Evolutionary conservation across 805 yeast genomes (phyloP).

Genomic region (Lachancea mirantina): DNA sequence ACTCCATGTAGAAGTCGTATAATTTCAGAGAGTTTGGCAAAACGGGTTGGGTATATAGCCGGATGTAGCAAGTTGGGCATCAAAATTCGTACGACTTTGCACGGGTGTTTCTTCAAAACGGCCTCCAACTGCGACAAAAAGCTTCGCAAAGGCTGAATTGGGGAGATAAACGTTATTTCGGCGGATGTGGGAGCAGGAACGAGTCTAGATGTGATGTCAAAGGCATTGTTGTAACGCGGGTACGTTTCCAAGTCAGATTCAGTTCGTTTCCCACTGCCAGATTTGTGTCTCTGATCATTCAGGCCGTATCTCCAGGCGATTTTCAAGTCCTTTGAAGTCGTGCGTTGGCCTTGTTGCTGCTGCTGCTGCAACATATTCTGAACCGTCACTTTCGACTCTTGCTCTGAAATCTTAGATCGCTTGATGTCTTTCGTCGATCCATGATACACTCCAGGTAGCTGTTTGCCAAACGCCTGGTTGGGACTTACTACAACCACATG

Average conservation of each 20-base stretch:
- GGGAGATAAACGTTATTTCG: slow-evolving; percentile 54
- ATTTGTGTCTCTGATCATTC: slow-evolving; percentile 28
- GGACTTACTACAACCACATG: slow-evolving; percentile 61
- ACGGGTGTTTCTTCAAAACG: slow-evolving; percentile 36
- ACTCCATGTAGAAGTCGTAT: slow-evolving; percentile 58
- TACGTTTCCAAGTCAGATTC: slow-evolving; percentile 29
- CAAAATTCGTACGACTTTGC: slow-evolving; percentile 53
- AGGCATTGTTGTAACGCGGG: slow-evolving; percentile 55
- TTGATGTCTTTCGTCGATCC: slow-evolving; percentile 63
- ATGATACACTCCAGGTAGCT: slow-evolving; percentile 69
- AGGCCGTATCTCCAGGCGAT: slow-evolving; percentile 93
- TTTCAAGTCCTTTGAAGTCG: slow-evolving; percentile 46
- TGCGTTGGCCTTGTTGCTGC: slow-evolving; percentile 25
- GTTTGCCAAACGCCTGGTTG: slow-evolving; percentile 52
- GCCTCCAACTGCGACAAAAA: slow-evolving; percentile 38
- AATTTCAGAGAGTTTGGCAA: slow-evolving; percentile 40
- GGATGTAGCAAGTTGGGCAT: slow-evolving; percentile 81
- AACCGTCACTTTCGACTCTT: slow-evolving; percentile 60
- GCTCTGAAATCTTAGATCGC: slow-evolving; percentile 46
- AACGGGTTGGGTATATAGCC: slow-evolving; percentile 51
- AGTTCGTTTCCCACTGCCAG: slow-evolving; percentile 13
- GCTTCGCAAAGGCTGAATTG: slow-evolving; percentile 24
- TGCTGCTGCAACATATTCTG: slow-evolving; percentile 56
- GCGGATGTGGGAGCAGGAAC: slow-evolving; percentile 56
- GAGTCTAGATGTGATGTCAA: slow-evolving; percentile 69